A percentile compares a stretch with the other conserved stretches of the same genome.
Conservation (phyloP, 306 rosid species). For the Aeschynomene evenia region DNA sequence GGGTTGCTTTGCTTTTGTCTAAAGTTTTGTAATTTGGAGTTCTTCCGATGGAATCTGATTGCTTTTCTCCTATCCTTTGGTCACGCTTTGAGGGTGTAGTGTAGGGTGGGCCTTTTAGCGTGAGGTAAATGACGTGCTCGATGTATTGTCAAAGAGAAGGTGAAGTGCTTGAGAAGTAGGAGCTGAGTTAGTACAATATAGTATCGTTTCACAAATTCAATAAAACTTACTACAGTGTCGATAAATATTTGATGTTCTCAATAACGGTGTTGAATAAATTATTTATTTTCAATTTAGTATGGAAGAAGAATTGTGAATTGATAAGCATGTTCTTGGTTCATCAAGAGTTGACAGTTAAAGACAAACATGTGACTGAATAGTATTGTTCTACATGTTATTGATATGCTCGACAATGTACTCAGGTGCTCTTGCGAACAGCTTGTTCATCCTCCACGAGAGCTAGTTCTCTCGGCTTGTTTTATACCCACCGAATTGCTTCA, state of each 20-base stretch:
- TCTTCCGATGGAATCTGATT: background rate
- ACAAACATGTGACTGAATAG: background rate
- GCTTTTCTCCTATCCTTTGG: background rate
- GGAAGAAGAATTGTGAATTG: background rate
- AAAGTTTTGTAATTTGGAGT: background rate
- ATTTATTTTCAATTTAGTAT: background rate
- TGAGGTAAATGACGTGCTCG: conserved; percentile 31
- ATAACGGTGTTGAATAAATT: background rate
- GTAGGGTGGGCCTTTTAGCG: background rate
- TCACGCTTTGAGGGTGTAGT: background rate
- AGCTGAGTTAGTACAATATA: too few relatives aligned
- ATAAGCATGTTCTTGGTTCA: background rate
- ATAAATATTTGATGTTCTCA: background rate
- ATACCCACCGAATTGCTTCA: conserved; percentile 51
- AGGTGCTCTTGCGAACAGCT: conserved; percentile 64
- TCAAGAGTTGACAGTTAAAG: background rate
- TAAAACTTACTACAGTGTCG: background rate
- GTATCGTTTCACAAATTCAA: background rate
- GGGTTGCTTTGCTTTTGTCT: background rate
- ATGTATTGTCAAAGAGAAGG: conserved; percentile 37
- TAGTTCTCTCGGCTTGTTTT: conserved; percentile 44
- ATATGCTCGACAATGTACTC: conserved; percentile 27
- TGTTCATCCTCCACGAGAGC: conserved; percentile 51
- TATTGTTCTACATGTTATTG: background rate
- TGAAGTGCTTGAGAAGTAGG: background rate